These are phyloP conservation scores for Lachancea lanzarotensis DNA, from an alignment of 805 yeast species.

Conservation along the genomic window DNA sequence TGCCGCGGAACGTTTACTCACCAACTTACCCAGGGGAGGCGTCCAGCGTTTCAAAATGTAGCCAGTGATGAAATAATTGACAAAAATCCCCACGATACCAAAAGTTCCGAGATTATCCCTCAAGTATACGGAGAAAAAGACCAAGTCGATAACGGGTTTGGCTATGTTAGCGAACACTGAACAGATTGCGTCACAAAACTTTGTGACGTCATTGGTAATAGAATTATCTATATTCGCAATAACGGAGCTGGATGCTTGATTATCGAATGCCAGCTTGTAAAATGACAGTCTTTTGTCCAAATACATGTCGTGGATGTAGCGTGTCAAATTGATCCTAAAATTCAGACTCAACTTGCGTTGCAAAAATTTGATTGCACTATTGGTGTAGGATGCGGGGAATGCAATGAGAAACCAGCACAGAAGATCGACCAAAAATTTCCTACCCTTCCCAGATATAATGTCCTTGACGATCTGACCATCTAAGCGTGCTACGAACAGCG, in stretches of 20 bases:
- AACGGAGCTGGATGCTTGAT: constrained; percentile 34
- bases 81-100: constrained; percentile 77
- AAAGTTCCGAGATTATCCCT: constrained; percentile 79
- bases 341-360: constrained; percentile 71
- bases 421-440: constrained; percentile 67
- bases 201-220: constrained; percentile 75
- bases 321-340: constrained; percentile 74
- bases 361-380: constrained; percentile 78
- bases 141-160: constrained; percentile 81
- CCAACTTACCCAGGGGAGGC: constrained; percentile 77
- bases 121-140: constrained; percentile 76
- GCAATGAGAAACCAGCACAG: constrained; percentile 86
- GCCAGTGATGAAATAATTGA: constrained; percentile 78
- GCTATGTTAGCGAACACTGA: constrained; percentile 84
- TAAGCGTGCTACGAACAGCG: constrained; percentile 75
- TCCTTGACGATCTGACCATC: constrained; percentile 92
- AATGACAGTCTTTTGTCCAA: constrained; percentile 74
- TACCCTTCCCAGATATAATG: constrained; percentile 73
- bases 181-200: constrained; percentile 75
- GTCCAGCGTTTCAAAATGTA: constrained; percentile 62
- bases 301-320: constrained; percentile 87
- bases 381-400: constrained; percentile 87
- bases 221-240: constrained; percentile 70
- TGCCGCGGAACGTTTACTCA: constrained; percentile 64
- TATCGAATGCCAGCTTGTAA: constrained; percentile 68